phyloP scores from a whole-genome alignment of 2,329 filamentous ascomycete genomes.

The Colletotrichum somersetense region DNA sequence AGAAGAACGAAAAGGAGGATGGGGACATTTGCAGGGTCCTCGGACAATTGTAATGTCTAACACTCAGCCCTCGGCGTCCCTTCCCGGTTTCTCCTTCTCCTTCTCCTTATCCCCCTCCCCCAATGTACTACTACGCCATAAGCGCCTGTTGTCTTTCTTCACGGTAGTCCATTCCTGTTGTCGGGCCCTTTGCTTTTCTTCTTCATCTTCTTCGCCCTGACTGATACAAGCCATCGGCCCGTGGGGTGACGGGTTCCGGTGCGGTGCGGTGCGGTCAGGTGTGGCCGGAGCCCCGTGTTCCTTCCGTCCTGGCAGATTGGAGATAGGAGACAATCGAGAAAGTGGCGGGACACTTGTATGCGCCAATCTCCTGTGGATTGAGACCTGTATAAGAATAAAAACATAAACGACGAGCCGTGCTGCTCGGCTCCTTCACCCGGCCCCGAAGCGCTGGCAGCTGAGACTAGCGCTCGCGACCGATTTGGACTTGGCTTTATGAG shows the following conservation, averaged over 20 bases:
- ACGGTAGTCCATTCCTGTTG: background rate
- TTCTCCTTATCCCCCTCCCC: background rate
- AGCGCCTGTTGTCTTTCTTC: background rate
- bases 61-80: background rate
- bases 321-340: background rate
- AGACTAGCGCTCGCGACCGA: background rate
- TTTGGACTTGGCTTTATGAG: background rate
- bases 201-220: background rate
- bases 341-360: slow-evolving; percentile 3
- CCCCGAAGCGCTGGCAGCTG: background rate
- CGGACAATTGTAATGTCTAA: background rate
- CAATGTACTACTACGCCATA: background rate
- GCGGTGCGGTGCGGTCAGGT: slow-evolving; percentile 1
- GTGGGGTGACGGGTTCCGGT: slow-evolving; percentile 8
- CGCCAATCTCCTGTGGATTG: slow-evolving; percentile 19
- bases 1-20: background rate
- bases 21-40: background rate
- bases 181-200: background rate
- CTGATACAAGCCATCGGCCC: slow-evolving; percentile 32
- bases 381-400: background rate
- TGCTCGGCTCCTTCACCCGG: background rate
- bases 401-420: slow-evolving; percentile 6
- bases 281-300: background rate
- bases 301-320: background rate
- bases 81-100: background rate